Conservation (phyloP, 2,329 filamentous ascomycete genomes). For the Hirsutella minnesotensis region DNA sequence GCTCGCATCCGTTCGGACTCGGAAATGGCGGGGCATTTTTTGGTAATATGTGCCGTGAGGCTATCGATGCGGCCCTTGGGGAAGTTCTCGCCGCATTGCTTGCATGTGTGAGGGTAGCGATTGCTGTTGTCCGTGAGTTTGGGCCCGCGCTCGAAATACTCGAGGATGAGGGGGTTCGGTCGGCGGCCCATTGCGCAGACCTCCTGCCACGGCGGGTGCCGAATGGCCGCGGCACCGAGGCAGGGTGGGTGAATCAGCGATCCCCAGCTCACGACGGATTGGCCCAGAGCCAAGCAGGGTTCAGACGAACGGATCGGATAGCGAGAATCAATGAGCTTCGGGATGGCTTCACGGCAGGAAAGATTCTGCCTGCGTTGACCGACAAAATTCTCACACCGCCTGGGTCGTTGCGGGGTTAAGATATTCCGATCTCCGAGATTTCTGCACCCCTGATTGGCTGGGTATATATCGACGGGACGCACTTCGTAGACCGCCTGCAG, state of each 20-base stretch:
- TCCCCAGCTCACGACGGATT: neutral
- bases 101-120: slow-evolving; percentile 85
- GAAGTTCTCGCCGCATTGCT: slow-evolving; percentile 76
- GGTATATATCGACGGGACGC: too few species aligned
- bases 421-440: neutral
- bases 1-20: slow-evolving; percentile 65
- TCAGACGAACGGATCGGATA: neutral
- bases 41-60: slow-evolving; percentile 69
- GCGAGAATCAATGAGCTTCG: slow-evolving; percentile 5
- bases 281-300: neutral
- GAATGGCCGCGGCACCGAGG: too few species aligned
- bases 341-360: slow-evolving; percentile 9
- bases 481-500: too few species aligned
- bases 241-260: too few species aligned
- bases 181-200: slow-evolving; percentile 58
- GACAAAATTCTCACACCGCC: slow-evolving; percentile 24
- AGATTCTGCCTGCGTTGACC: slow-evolving; percentile 22
- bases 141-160: slow-evolving; percentile 77
- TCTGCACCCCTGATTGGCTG: too few species aligned
- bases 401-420: neutral
- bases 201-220: too few species aligned
- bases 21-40: slow-evolving; percentile 73
- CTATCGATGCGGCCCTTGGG: slow-evolving; percentile 82
- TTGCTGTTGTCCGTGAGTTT: slow-evolving; percentile 87
- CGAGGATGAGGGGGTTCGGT: slow-evolving; percentile 73